Evolutionary conservation across 192 early-diverging fungal species (phyloP), one percentile per base, ranked within the genome.

Genomic region (Chytriomyces sp.): DNA sequence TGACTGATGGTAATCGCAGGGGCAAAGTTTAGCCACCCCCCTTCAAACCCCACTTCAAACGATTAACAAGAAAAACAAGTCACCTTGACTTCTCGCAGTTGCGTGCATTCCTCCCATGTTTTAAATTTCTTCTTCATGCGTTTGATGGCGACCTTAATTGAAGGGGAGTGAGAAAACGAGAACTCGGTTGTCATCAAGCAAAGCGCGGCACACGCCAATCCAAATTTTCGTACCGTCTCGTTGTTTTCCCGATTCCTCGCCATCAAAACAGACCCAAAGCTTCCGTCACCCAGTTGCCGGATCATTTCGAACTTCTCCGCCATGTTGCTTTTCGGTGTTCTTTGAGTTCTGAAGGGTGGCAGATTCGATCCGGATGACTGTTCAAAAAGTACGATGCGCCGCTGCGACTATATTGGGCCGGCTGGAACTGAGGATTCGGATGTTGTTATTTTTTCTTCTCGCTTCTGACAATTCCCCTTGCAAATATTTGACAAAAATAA

Each of bases 41-140:
- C 35, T 26, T 13, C 5, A 28, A 1, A 74, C 9, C 44, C 66
- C 44, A 63, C n/a, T 53, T 65, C 24, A 45, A 43, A 77, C 24
- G 11, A 44, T 47, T 28, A 43, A 59, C 26, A 46, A 50, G 24
- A 50, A 44, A 49, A 44, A 9, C 43, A 23, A 72, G 77, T 57
- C 63, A 88, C 91, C 82, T 93, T 94, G 72, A 93, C 91, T 86
- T 96, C 94, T 50, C 90, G 86, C 24, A 94, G 82, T n/a, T 90
- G 84, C 24, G 88, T 82, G 57, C 90, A 91, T 75, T 94, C 92
- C 44, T 89, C 85, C 83, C 88, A 91, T 5, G 84, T 87, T 48
- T 85, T 83, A 75, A 89, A 93, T 53, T 91, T 93, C 79, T 93
- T 91, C 71, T 96, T 96, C 94, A 96, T 95, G 50, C 86, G 89